A percentile compares a stretch with the other conserved stretches of the same genome.
Conservation (phyloP, 1,284 basidiomycete species). For the Tilletia caries region DNA sequence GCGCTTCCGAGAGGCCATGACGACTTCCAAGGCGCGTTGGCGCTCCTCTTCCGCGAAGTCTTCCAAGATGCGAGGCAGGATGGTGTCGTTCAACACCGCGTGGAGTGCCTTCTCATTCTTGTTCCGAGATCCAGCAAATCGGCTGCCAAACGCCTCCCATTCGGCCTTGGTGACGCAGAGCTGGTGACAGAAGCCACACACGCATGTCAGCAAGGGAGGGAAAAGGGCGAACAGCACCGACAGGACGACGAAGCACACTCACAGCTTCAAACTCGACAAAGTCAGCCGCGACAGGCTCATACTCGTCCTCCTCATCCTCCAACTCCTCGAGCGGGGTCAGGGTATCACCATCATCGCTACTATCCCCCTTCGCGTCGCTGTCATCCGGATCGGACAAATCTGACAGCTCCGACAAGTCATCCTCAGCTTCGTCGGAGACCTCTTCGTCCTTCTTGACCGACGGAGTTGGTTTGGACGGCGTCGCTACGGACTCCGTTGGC, state of each 20-base stretch:
- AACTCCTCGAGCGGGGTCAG: slow-evolving; percentile 34
- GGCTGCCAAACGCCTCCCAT: slow-evolving; percentile 69
- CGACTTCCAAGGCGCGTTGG: slow-evolving; percentile 63
- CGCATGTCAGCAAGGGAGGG: not conserved
- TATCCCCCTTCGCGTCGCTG: slow-evolving; percentile 24
- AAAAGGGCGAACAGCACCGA: not conserved
- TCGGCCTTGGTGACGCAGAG: slow-evolving; percentile 66
- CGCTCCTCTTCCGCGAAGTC: slow-evolving; percentile 55
- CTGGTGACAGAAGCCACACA: slow-evolving; percentile 54
- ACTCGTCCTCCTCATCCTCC: slow-evolving; percentile 33
- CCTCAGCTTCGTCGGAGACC: slow-evolving; percentile 17
- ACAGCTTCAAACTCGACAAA: slow-evolving; percentile 59
- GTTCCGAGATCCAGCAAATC: slow-evolving; percentile 71
- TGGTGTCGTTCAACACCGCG: slow-evolving; percentile 64
- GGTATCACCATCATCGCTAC: slow-evolving; percentile 33
- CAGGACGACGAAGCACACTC: slow-evolving; percentile 61
- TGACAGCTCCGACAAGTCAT: slow-evolving; percentile 42
- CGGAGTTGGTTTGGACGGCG: not conserved
- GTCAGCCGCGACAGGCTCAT: slow-evolving; percentile 47
- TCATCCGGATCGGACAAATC: slow-evolving; percentile 29
- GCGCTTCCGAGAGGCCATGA: slow-evolving; percentile 72
- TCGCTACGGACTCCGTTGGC: too few relatives aligned
- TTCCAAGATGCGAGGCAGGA: slow-evolving; percentile 66
- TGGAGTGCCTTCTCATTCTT: slow-evolving; percentile 74
- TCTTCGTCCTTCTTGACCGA: not conserved